Conservation (phyloP, 495 filamentous ascomycete genomes). For the Hypoxylon fragiforme region DNA sequence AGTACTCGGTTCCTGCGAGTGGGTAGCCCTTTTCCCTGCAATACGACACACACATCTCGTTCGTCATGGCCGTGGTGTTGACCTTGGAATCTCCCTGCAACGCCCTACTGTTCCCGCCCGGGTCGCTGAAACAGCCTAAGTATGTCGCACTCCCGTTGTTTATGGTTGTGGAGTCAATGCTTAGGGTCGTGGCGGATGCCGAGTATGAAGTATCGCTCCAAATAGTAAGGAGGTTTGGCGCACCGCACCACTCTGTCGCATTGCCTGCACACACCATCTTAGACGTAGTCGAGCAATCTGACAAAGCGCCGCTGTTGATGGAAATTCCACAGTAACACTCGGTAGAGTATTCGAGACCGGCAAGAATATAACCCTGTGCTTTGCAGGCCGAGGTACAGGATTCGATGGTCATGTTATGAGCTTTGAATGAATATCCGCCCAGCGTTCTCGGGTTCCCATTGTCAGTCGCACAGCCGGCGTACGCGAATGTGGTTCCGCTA, state of each 20-base stretch:
- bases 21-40: conserved; percentile 41
- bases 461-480: conserved; percentile 56
- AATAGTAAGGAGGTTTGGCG: conserved; percentile 40
- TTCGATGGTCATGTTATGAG: conserved; percentile 43
- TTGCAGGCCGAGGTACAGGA: conserved; percentile 44
- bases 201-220: conserved; percentile 40
- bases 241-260: conserved; percentile 48
- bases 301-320: conserved; percentile 11
- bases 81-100: conserved; percentile 29
- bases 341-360: conserved; percentile 45
- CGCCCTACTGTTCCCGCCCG: conserved; percentile 25
- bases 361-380: conserved; percentile 38
- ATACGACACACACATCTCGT: conserved; percentile 45
- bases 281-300: conserved; percentile 28
- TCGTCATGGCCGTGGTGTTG: conserved; percentile 44
- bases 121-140: conserved; percentile 20
- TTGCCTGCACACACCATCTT: conserved; percentile 43
- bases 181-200: conserved; percentile 7
- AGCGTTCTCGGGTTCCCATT: conserved; percentile 9
- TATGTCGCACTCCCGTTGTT: conserved; percentile 21
- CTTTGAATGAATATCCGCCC: conserved; percentile 1
- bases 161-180: conserved; percentile 9
- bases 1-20: conserved; percentile 48
- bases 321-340: conserved; percentile 39
- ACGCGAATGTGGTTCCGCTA: conserved; percentile 31